Evolutionary conservation across 768 basidiomycete genomes (phyloP).

Genomic region (Inosperma sp.): DNA sequence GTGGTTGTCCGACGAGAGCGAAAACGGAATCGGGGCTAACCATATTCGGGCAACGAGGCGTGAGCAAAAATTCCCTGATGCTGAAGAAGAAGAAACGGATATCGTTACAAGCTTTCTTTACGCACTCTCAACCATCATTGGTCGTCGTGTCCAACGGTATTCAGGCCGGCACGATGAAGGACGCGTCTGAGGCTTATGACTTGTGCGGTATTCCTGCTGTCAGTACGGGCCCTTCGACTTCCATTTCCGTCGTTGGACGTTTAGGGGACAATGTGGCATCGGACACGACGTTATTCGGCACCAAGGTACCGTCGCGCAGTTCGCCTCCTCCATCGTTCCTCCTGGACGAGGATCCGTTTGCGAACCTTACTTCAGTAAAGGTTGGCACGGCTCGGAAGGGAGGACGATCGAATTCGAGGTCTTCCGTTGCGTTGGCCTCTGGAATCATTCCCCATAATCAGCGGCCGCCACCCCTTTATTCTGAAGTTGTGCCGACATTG

Average conservation of each 20-base stretch:
- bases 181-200: too few species aligned
- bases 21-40: neutral
- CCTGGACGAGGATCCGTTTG: slow-evolving; percentile 73
- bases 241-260: neutral
- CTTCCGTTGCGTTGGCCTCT: slow-evolving; percentile 7
- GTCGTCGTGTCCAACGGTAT: neutral
- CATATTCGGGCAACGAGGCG: neutral
- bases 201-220: neutral
- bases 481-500: neutral
- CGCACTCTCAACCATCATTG: neutral
- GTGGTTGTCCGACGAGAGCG: neutral
- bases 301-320: slow-evolving; percentile 19
- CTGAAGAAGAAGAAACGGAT: slow-evolving; percentile 5
- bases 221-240: slow-evolving; percentile 3
- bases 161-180: neutral
- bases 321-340: slow-evolving; percentile 44
- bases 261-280: neutral
- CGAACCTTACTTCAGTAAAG: slow-evolving; percentile 43
- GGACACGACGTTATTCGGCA: neutral
- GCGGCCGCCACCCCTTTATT: slow-evolving; percentile 4
- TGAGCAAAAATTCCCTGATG: too few species aligned
- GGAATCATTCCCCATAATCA: slow-evolving; percentile 5
- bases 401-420: slow-evolving; percentile 10
- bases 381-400: slow-evolving; percentile 11
- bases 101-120: slow-evolving; percentile 4